Base-by-base conservation (phyloP, 2,329 filamentous ascomycete genomes). In the Neurospora crassa region DNA sequence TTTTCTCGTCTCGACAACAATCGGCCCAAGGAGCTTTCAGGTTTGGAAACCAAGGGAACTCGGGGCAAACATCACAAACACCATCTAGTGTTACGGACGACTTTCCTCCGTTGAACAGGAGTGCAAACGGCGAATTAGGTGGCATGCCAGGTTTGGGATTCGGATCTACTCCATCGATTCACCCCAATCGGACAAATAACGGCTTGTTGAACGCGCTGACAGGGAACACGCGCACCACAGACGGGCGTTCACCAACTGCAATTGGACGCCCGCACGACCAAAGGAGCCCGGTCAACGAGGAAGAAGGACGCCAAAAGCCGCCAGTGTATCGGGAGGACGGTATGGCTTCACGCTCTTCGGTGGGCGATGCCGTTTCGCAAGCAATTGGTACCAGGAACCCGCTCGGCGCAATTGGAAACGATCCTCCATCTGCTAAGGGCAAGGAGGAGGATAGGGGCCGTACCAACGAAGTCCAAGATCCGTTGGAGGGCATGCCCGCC, bases 121-220 rank as follows among this genome's bases (percentile, higher is more conserved):
- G 85, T 63, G 82, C 82, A 42, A 88, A 86, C 73, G 86, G 87
- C 29, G 88, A 90, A 40, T 85, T 89, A 69, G 84, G 83, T 29
- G 72, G 69, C 70, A 85, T 89, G 81, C 84, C 85, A 34, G 85
- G 83, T 67, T 76, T 88, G 69, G 85, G 84, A 7, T 89, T 90
- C 72, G 84, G 83, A 53, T 74, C 82, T 72, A 78, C 80, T 59
- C 77, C 78, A 53, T 74, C 81, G 24, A 77, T 82, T 69, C 82
- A 83, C 71, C 79, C 80, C 53, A 84, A 81, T 71, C 82, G 87
- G 70, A 78, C 79, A 24, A 88, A 85, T 14, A 91, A 91, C 76
- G 88, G 88, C 10, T 81, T 91, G 47, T 79, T 91, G 67, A 90
- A 89, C 76, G 89, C 88, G 3, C 79, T 91, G n/a, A 89, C 88